phyloP scores from a whole-genome alignment of 2,329 filamentous ascomycete genomes.

The Graphium sp. region DNA sequence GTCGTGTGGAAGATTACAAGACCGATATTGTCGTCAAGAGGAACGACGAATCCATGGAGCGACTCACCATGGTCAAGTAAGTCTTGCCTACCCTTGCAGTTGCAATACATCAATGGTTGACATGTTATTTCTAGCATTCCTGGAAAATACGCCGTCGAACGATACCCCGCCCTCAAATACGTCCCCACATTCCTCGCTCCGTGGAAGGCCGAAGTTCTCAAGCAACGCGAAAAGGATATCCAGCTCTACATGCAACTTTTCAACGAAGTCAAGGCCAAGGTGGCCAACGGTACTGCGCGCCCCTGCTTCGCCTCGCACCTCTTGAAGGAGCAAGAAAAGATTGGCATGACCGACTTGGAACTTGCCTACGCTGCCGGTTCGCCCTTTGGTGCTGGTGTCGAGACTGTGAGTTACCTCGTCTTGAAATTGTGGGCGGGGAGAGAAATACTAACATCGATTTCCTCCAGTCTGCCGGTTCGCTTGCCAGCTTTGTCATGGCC shows the following conservation, averaged over 20 bases:
- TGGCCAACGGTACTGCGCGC: constrained; percentile 13
- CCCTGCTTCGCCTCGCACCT: constrained; percentile 25
- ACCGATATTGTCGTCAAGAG: constrained; percentile 18
- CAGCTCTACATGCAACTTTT: constrained; percentile 20
- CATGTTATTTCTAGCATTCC: constrained; percentile 2
- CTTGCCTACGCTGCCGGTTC: constrained; percentile 24
- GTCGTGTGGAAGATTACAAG: constrained; percentile 15
- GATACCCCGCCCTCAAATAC: constrained; percentile 20
- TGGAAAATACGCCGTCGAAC: constrained; percentile 20
- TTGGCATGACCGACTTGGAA: constrained; percentile 23
- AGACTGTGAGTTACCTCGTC: constrained; percentile 22
- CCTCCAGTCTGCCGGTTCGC: constrained; percentile 28
- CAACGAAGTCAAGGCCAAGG: constrained; percentile 19
- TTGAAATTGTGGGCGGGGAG: constrained; percentile 11
- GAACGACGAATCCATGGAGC: constrained; percentile 23
- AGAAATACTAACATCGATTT: not conserved
- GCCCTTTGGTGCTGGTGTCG: constrained; percentile 24
- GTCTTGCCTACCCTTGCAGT: constrained; percentile 1
- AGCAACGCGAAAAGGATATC: constrained; percentile 12
- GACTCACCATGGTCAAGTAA: constrained; percentile 23
- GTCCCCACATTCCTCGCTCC: constrained; percentile 18
- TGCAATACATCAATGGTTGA: not conserved
- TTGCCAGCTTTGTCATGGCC: constrained; percentile 30
- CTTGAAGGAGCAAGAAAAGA: constrained; percentile 18
- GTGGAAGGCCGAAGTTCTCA: constrained; percentile 19